Evolutionary conservation across 23 red algal species (phyloP).

Genomic region (Gracilaria caudata): DNA sequence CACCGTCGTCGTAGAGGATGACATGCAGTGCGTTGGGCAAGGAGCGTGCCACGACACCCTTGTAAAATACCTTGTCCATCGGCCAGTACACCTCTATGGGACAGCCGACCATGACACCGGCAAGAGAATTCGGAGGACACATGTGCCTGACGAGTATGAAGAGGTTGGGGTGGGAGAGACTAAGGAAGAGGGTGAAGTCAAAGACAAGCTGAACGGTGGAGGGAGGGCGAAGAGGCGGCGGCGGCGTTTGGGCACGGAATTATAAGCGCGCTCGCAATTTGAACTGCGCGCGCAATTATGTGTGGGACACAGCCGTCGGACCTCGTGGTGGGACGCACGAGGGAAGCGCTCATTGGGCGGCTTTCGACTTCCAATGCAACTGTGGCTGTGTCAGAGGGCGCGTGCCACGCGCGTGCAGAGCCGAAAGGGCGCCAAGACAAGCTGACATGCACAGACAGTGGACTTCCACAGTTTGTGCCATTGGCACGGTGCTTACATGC

Average conservation of each 20-base stretch:
- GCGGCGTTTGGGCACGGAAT: no score
- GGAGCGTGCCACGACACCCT: neutral
- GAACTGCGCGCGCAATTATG: neutral
- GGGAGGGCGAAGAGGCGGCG: no score
- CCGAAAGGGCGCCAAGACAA: neutral
- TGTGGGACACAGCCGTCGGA: no score
- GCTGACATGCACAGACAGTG: no score
- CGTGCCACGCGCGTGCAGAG: no score
- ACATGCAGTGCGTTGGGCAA: conserved; percentile 5
- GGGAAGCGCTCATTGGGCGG: neutral
- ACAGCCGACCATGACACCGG: neutral
- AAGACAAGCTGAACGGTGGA: neutral
- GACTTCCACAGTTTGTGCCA: no score
- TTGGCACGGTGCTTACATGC: no score
- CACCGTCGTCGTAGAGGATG: conserved; percentile 34
- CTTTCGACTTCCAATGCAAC: neutral
- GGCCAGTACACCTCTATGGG: conserved; percentile 39
- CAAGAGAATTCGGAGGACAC: neutral
- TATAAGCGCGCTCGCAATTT: neutral
- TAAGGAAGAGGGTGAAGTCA: neutral
- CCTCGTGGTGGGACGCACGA: neutral
- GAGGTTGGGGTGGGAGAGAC: no score
- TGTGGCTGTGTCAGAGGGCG: neutral
- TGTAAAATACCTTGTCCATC: conserved; percentile 17
- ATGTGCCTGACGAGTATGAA: neutral